A percentile compares a stretch with the other conserved stretches of the same genome.
phyloP scores from a whole-genome alignment of 495 filamentous ascomycete species.

The Podospora comata region DNA sequence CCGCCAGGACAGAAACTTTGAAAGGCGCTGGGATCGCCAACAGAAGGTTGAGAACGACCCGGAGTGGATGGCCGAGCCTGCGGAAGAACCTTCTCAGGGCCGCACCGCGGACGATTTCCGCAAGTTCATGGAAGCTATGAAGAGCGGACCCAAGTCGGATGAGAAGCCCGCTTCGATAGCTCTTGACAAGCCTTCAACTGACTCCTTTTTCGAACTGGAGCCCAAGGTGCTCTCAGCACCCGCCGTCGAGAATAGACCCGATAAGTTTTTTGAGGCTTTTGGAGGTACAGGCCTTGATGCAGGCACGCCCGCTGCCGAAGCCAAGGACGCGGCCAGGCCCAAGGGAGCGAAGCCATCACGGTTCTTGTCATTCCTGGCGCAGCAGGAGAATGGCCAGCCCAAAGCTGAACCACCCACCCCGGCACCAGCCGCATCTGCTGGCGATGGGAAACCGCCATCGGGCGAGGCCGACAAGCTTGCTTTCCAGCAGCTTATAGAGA shows the following conservation, averaged over 20 bases:
- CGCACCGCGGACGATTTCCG: slow-evolving; percentile 92
- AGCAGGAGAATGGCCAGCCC: slow-evolving; percentile 57
- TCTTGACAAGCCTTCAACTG: slow-evolving; percentile 25
- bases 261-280: slow-evolving; percentile 76
- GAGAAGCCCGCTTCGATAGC: slow-evolving; percentile 46
- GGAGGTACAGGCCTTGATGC: slow-evolving; percentile 45
- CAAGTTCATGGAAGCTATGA: slow-evolving; percentile 92
- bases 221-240: slow-evolving; percentile 53
- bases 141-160: slow-evolving; percentile 43
- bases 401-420: slow-evolving; percentile 52
- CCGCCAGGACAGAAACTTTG: slow-evolving; percentile 41
- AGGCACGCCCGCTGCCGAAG: slow-evolving; percentile 36
- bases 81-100: slow-evolving; percentile 62
- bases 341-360: slow-evolving; percentile 63
- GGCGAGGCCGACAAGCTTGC: slow-evolving; percentile 80
- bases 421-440: slow-evolving; percentile 18
- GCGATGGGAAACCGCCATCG: slow-evolving; percentile 39
- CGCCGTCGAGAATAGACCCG: slow-evolving; percentile 63
- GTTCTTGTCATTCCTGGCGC: slow-evolving; percentile 79
- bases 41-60: slow-evolving; percentile 70
- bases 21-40: slow-evolving; percentile 60
- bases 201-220: slow-evolving; percentile 39
- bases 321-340: slow-evolving; percentile 42
- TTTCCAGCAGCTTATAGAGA: slow-evolving; percentile 82
- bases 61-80: slow-evolving; percentile 80